phyloP scores from a whole-genome alignment of 2,329 filamentous ascomycete genomes.

The Thielaviopsis populi region DNA sequence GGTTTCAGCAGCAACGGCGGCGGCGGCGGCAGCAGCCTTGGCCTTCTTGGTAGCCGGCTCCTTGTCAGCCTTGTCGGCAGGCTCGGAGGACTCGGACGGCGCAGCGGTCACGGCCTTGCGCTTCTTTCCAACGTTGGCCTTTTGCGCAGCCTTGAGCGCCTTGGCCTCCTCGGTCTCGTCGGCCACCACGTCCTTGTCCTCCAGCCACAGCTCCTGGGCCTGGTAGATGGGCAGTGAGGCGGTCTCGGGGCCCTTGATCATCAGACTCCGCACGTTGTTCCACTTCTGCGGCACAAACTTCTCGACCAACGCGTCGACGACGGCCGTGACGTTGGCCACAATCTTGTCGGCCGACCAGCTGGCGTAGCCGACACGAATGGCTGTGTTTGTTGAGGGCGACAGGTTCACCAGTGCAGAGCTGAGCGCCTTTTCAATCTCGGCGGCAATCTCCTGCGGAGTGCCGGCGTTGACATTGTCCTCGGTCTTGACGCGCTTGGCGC shows the following conservation, averaged over 20 bases:
- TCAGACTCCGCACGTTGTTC: constrained; percentile 69
- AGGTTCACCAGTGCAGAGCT: constrained; percentile 67
- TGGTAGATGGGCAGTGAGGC: constrained; percentile 88
- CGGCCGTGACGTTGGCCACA: constrained; percentile 63
- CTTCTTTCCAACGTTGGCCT: constrained; percentile 44
- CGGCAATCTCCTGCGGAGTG: constrained; percentile 50
- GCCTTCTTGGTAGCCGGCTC: constrained; percentile 27
- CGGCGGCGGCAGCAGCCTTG: constrained; percentile 28
- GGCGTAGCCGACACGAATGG: constrained; percentile 64
- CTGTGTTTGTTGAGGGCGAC: constrained; percentile 61
- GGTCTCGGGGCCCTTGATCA: constrained; percentile 83
- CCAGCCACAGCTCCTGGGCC: constrained; percentile 79
- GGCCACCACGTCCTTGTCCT: constrained; percentile 59
- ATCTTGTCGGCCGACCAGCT: constrained; percentile 61
- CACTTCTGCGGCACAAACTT: constrained; percentile 76
- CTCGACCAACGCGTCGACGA: constrained; percentile 53
- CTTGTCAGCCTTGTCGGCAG: constrained; percentile 21
- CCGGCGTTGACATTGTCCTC: constrained; percentile 24
- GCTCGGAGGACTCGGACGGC: background rate
- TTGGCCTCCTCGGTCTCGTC: constrained; percentile 36
- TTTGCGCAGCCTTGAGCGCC: constrained; percentile 30
- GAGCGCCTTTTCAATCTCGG: constrained; percentile 67
- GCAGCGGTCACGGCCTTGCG: constrained; percentile 32
- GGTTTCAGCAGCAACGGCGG: constrained; percentile 25
- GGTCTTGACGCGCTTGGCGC: constrained; percentile 35